Evolutionary conservation across 352 stramenopile species (phyloP), one percentile per base, ranked within the genome.

Genomic region (Phytopythium mirpurense): DNA sequence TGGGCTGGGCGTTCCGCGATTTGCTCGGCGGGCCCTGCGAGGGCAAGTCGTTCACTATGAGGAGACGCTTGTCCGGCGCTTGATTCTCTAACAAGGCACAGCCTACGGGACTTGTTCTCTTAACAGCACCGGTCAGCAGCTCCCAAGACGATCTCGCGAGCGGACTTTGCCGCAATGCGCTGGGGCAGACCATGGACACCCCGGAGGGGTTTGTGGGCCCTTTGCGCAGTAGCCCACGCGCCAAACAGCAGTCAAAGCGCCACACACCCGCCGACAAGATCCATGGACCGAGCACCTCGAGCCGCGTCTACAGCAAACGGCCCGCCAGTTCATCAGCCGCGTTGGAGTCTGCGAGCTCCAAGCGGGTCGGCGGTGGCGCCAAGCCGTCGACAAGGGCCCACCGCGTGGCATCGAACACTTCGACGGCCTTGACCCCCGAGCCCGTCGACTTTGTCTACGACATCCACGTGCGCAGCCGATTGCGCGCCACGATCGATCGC

Each of bases 401-500:
- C 38, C 38, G 16, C 38, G 11, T 11, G 38, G 16, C 38, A 12
- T n/a, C 35, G 1, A 4, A 1, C 2, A 7, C 35, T 38, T 10
- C 38, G 29, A 5, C 24, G 5, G 18, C 27, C 15, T 15, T 32
- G 24, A 6, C 23, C 36, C n/a, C n/a, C 26, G 55, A 72, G 19
- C 47, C 59, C 0, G 50, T 88, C 3, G 81, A 92, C 51, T 92
- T 86, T 62, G 74, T 88, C 5, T 92, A 92, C 60, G 78, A 92
- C 57, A 49, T 88, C 26, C 51, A 62, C 37, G 57, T 77, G 15
- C 68, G 81, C 26, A 70, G 77, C 29, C 57, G 59, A 45, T 59
- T 92, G 27, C 72, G 82, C 6, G 65, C 83, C n/a, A 59, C 73
- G 46, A 62, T 90, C 40, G 82, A 92, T 44, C 54, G 41, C 21